Evolutionary conservation across 495 filamentous ascomycete genomes (phyloP), one percentile per base, ranked within the genome.

Genomic region (Penicillium riverlandense): DNA sequence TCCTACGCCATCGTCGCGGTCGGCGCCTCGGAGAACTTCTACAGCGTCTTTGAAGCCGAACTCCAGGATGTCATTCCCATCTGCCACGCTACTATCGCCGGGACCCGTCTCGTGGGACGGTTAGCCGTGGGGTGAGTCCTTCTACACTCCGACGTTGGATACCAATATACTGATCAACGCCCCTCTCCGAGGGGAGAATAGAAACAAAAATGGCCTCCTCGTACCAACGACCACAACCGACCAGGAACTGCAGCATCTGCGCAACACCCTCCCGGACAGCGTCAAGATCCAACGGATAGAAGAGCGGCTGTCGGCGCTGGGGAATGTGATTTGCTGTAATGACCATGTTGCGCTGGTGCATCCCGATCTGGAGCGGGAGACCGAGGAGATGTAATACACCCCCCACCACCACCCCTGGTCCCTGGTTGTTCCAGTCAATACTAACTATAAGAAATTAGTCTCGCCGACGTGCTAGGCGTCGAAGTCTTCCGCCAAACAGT

Each of bases 401-500:
- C 27, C 11, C 15, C 28, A 7, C 29, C 14, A 11, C 33, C 37
- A n/a, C n/a, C n/a, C n/a, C n/a, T n/a, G 33, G 22, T 38, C 27
- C 32, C 12, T 33, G 29, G 22, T 27, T 40, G 15, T 41, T 30
- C 35, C 16, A 16, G 12, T 27, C 12, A n/a, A 29, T 44, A 35
- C 40, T 35, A 35, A 41, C 16, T 13, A 28, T 31, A 38, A 7
- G 12, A 40, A 8, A 22, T 35, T 35, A 75, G 71, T 47, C 88
- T 98, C 61, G 91, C 92, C 53, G 92, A 98, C 62, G 86, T 95
- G 49, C 80, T 98, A 8, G 92, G 92, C 42, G 92, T 98, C 43
- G 92, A 98, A 70, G 92, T 98, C 11, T 98, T 97, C 77, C 81
- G 94, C 44, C 92, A 98, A 74, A 97, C 92, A 36, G 82, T 98